Evolutionary conservation across 768 basidiomycete species (phyloP).

Genomic region (Agrocybe pediades): DNA sequence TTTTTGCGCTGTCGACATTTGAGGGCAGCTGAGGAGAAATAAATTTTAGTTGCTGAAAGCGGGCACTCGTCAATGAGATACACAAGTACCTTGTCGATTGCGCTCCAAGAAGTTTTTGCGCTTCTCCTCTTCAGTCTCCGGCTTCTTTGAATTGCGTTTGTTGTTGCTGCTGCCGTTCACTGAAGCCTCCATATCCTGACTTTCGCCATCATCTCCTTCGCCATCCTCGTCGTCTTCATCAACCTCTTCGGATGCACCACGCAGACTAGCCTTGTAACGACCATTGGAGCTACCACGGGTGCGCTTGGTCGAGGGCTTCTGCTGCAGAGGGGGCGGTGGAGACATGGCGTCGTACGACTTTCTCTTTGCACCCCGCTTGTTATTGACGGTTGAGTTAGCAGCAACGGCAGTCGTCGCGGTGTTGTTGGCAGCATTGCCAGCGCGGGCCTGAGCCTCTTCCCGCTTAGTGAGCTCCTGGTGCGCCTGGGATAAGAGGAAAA

Average conservation of each 20-base stretch:
- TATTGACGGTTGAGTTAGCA: slow-evolving; percentile 29
- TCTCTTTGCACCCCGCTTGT: slow-evolving; percentile 69
- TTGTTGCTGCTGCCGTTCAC: too few relatives aligned
- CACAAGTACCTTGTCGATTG: slow-evolving; percentile 85
- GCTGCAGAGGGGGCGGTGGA: slow-evolving; percentile 29
- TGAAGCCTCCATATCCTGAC: slow-evolving; percentile 18
- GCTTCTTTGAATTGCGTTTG: slow-evolving; percentile 57
- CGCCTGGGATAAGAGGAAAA: slow-evolving; percentile 92
- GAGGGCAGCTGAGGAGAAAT: slow-evolving; percentile 70
- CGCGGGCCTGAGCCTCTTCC: slow-evolving; percentile 80
- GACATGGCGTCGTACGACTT: slow-evolving; percentile 58
- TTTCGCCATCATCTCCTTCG: slow-evolving; percentile 36
- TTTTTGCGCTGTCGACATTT: slow-evolving; percentile 99
- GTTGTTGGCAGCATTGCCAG: slow-evolving; percentile 34
- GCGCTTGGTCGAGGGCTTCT: slow-evolving; percentile 37
- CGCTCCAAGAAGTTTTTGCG: slow-evolving; percentile 94
- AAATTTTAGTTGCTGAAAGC: not conserved
- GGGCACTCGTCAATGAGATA: slow-evolving; percentile 5
- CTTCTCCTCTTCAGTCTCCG: slow-evolving; percentile 98
- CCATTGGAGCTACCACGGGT: slow-evolving; percentile 32
- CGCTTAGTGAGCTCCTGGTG: slow-evolving; percentile 96
- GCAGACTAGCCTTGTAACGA: slow-evolving; percentile 34
- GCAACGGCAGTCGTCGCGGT: slow-evolving; percentile 30
- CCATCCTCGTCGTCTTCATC: slow-evolving; percentile 43
- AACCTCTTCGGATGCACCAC: slow-evolving; percentile 32